Evolutionary conservation across 2,329 filamentous ascomycete genomes (phyloP).

Genomic region (Aspergillus carbonarius): DNA sequence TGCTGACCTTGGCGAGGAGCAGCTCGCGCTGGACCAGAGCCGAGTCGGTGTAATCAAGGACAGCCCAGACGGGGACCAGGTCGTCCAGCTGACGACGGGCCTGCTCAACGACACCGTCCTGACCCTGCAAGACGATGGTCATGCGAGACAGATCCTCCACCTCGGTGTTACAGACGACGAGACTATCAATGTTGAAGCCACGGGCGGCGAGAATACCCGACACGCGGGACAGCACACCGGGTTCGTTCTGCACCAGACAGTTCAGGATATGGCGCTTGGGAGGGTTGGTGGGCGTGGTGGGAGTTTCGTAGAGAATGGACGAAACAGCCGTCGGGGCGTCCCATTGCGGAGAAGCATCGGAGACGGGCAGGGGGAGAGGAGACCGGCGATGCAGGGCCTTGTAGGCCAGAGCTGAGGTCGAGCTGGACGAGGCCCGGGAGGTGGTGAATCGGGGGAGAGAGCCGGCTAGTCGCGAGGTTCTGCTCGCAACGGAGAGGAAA

Average conservation of each 20-base stretch:
- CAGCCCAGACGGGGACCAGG: slow-evolving; percentile 95
- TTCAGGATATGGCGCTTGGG: slow-evolving; percentile 96
- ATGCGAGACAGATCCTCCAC: slow-evolving; percentile 95
- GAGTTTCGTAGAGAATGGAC: slow-evolving; percentile 98
- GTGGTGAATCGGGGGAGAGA: slow-evolving; percentile 30
- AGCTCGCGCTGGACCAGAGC: slow-evolving; percentile 95
- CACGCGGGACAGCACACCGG: slow-evolving; percentile 91
- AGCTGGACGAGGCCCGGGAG: slow-evolving; percentile 51
- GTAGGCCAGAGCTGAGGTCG: slow-evolving; percentile 92
- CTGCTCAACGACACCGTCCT: slow-evolving; percentile 97
- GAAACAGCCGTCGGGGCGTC: slow-evolving; percentile 89
- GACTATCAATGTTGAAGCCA: slow-evolving; percentile 98
- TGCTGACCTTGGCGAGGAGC: slow-evolving; percentile 93
- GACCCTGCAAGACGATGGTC: slow-evolving; percentile 95
- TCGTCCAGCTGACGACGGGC: slow-evolving; percentile 93
- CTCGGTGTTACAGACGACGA: slow-evolving; percentile 97
- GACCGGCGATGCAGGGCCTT: slow-evolving; percentile 93
- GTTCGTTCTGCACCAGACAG: slow-evolving; percentile 98
- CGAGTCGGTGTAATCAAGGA: slow-evolving; percentile 90
- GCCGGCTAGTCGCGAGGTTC: slow-evolving; percentile 28
- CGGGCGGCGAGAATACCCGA: slow-evolving; percentile 94
- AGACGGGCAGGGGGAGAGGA: slow-evolving; percentile 75
- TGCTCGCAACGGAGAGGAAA: slow-evolving; percentile 27
- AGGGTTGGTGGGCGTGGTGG: slow-evolving; percentile 75
- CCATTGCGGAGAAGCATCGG: slow-evolving; percentile 76